Evolutionary conservation across 345 rosid genomes (phyloP).

Genomic region (Dimocarpus longan): DNA sequence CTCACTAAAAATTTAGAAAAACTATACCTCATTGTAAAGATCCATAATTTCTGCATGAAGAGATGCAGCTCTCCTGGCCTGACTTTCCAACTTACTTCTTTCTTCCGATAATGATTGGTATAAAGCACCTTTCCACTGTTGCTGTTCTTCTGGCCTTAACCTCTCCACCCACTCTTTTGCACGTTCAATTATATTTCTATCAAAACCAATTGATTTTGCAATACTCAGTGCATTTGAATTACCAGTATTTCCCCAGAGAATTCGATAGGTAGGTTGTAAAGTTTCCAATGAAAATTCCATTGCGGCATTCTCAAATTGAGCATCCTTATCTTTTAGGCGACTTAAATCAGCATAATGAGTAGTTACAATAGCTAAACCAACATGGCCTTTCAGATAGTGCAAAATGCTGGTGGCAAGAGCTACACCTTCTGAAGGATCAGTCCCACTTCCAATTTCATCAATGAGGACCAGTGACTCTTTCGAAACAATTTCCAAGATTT

Average conservation of each 20-base stretch:
- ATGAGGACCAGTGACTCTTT: slow-evolving; percentile 82
- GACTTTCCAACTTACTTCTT: slow-evolving; percentile 65
- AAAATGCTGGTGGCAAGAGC: slow-evolving; percentile 84
- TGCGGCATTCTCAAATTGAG: slow-evolving; percentile 82
- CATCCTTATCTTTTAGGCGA: slow-evolving; percentile 69
- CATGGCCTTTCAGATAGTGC: slow-evolving; percentile 57
- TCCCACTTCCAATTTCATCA: slow-evolving; percentile 95
- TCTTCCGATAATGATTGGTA: slow-evolving; percentile 79
- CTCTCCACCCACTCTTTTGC: slow-evolving; percentile 75
- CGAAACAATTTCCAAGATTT: slow-evolving; percentile 69
- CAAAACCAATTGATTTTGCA: slow-evolving; percentile 80
- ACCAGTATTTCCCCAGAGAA: slow-evolving; percentile 88
- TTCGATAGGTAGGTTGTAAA: slow-evolving; percentile 71
- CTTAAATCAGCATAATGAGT: slow-evolving; percentile 93
- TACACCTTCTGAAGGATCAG: slow-evolving; percentile 97
- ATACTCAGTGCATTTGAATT: slow-evolving; percentile 83
- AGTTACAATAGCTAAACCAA: slow-evolving; percentile 74
- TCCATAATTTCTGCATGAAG: slow-evolving; percentile 62
- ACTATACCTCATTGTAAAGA: slow-evolving; percentile 68
- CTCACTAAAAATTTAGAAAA: slow-evolving; percentile 2
- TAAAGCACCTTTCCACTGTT: slow-evolving; percentile 60
- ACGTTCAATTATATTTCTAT: slow-evolving; percentile 55
- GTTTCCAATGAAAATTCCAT: slow-evolving; percentile 92
- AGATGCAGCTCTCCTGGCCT: slow-evolving; percentile 55
- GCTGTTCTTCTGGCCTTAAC: slow-evolving; percentile 71